A percentile compares a stretch with the other conserved stretches of the same genome.
These are phyloP conservation scores for Rhizoclosmatium globosum DNA, from an alignment of 192 early-diverging fungal species.

Conservation along the genomic window DNA sequence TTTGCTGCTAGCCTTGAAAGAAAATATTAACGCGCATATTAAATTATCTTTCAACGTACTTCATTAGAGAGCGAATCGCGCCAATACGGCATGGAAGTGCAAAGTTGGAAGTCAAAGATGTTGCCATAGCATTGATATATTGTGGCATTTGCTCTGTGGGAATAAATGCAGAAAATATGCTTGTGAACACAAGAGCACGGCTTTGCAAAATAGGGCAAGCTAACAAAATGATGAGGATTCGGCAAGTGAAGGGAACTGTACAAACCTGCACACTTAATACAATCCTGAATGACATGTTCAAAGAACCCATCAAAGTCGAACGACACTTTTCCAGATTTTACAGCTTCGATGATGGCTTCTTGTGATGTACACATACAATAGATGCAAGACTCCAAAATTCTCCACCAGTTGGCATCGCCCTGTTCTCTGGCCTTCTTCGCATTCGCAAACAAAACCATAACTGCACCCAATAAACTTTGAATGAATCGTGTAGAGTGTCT, in stretches of 20 bases:
- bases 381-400: constrained; percentile 27
- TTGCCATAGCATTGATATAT: constrained; percentile 81
- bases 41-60: constrained; percentile 43
- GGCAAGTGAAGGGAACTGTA: not conserved
- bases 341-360: constrained; percentile 5
- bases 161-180: constrained; percentile 77
- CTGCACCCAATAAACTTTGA: not conserved
- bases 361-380: constrained; percentile 22
- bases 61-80: constrained; percentile 72
- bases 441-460: constrained; percentile 6
- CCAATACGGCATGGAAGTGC: constrained; percentile 70
- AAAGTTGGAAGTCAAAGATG: constrained; percentile 63
- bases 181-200: constrained; percentile 88
- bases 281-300: constrained; percentile 80
- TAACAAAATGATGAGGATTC: constrained; percentile 25
- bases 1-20: not conserved
- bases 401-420: constrained; percentile 29
- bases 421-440: not conserved
- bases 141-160: constrained; percentile 71
- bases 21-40: not conserved
- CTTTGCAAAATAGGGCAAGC: constrained; percentile 87
- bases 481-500: constrained; percentile 7
- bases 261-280: constrained; percentile 65
- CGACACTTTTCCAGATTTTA: constrained; percentile 28
- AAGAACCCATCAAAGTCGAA: constrained; percentile 83